Percentiles rank a stretch among this genome's conserved stretches.
These are phyloP conservation scores for Phytophthora pinifolia DNA, from an alignment of 352 stramenopile species.

Conservation along the genomic window DNA sequence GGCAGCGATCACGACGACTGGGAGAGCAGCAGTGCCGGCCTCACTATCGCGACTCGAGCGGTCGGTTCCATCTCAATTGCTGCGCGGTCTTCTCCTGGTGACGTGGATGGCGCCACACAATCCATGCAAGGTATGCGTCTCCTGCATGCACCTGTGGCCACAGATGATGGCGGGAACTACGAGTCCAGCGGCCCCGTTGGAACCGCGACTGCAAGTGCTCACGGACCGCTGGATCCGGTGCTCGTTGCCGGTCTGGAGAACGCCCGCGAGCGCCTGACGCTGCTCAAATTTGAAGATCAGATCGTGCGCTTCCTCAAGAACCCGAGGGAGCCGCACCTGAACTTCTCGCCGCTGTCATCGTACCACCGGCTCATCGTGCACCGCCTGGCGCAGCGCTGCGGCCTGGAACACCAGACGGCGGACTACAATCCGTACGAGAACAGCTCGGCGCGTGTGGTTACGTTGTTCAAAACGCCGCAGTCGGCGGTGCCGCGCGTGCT, in stretches of 20 bases:
- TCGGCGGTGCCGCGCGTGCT: slow-evolving; percentile 77
- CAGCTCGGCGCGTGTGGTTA: slow-evolving; percentile 81
- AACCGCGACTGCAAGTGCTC: slow-evolving; percentile 56
- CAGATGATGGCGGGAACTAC: slow-evolving; percentile 57
- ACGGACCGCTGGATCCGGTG: slow-evolving; percentile 72
- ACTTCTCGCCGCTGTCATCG: slow-evolving; percentile 82
- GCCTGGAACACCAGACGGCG: slow-evolving; percentile 86
- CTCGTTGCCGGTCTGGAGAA: slow-evolving; percentile 82
- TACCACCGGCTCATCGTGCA: slow-evolving; percentile 92
- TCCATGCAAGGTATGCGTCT: slow-evolving; percentile 44
- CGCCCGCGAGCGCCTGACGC: slow-evolving; percentile 69
- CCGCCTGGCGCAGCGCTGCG: slow-evolving; percentile 92
- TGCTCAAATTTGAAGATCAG: slow-evolving; percentile 88
- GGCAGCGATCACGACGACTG: slow-evolving; percentile 38
- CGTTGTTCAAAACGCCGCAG: slow-evolving; percentile 85
- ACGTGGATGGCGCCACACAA: slow-evolving; percentile 23
- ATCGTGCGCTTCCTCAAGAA: slow-evolving; percentile 82
- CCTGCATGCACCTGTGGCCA: slow-evolving; percentile 29
- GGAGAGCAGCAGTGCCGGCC: slow-evolving; percentile 31
- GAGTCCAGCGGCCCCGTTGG: slow-evolving; percentile 39
- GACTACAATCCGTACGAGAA: slow-evolving; percentile 74
- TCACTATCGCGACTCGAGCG: slow-evolving; percentile 5
- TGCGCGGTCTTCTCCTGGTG: slow-evolving; percentile 4
- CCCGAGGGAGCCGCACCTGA: slow-evolving; percentile 61
- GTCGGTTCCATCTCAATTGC: slow-evolving; percentile 13